phyloP scores from a whole-genome alignment of 805 yeast genomes.

The Metschnikowia kofuensis region DNA sequence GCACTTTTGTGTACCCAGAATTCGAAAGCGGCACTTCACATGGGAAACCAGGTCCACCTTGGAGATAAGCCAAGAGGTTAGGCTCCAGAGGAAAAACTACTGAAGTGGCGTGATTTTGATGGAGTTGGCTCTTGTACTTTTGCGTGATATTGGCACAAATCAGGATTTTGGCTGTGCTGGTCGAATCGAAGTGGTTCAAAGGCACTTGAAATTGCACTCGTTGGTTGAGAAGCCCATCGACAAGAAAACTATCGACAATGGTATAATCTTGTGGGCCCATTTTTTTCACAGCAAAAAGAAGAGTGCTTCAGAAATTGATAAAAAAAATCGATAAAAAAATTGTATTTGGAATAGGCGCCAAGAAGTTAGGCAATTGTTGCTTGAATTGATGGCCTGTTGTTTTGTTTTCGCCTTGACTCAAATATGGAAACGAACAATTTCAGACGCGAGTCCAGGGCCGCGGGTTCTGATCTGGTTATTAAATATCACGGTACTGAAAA shows the following conservation, averaged over 20 bases:
- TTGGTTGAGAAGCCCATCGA: slow-evolving; percentile 19
- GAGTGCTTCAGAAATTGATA: neutral
- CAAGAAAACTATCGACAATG: slow-evolving; percentile 16
- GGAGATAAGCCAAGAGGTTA: slow-evolving; percentile 42
- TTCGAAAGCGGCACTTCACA: slow-evolving; percentile 37
- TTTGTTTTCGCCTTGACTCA: too few species aligned
- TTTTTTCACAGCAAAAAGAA: neutral
- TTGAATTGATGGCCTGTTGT: too few species aligned
- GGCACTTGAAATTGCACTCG: slow-evolving; percentile 21
- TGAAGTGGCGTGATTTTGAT: slow-evolving; percentile 7
- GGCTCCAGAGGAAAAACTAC: slow-evolving; percentile 27
- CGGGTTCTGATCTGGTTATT: too few species aligned
- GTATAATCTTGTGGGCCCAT: slow-evolving; percentile 1
- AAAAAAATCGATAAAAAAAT: too few species aligned
- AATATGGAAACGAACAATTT: too few species aligned
- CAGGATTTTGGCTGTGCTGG: slow-evolving; percentile 10
- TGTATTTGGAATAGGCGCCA: too few species aligned
- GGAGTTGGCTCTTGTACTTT: slow-evolving; percentile 23
- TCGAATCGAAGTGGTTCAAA: slow-evolving; percentile 17
- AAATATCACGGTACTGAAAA: too few species aligned
- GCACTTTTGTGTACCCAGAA: slow-evolving; percentile 34
- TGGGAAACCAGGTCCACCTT: slow-evolving; percentile 57
- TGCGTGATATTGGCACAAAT: slow-evolving; percentile 36
- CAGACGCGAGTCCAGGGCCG: too few species aligned
- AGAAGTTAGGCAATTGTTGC: too few species aligned